phyloP scores from a whole-genome alignment of 2,329 filamentous ascomycete genomes.

The Chalara sp. region DNA sequence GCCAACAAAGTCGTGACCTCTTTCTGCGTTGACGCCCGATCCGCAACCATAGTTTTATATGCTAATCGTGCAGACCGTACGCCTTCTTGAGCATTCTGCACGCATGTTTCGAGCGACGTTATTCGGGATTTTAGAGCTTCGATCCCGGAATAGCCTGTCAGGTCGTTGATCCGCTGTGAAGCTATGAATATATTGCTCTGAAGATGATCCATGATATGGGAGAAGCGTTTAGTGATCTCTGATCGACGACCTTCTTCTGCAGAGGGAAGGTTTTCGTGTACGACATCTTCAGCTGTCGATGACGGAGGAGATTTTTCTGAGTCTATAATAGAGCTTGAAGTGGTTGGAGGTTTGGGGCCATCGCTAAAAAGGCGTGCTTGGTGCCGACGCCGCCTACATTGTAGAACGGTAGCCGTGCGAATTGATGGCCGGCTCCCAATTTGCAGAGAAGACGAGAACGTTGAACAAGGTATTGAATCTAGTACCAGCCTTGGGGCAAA shows the following conservation, averaged over 20 bases:
- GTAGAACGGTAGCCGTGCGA: slow-evolving; percentile 31
- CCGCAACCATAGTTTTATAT: slow-evolving; percentile 78
- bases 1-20: slow-evolving; percentile 93
- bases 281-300: slow-evolving; percentile 7
- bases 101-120: slow-evolving; percentile 53
- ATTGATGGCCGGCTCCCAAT: slow-evolving; percentile 15
- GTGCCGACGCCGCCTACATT: slow-evolving; percentile 31
- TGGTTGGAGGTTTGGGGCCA: slow-evolving; percentile 17
- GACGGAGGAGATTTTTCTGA: background rate
- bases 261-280: slow-evolving; percentile 37
- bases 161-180: slow-evolving; percentile 82
- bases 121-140: slow-evolving; percentile 79
- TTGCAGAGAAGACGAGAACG: slow-evolving; percentile 13
- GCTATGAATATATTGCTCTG: slow-evolving; percentile 80
- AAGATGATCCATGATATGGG: slow-evolving; percentile 77
- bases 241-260: slow-evolving; percentile 37
- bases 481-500: slow-evolving; percentile 23
- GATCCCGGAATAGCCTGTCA: slow-evolving; percentile 91
- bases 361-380: slow-evolving; percentile 27
- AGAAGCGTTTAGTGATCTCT: slow-evolving; percentile 44
- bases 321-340: background rate
- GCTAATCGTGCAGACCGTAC: slow-evolving; percentile 66
- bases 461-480: slow-evolving; percentile 17
- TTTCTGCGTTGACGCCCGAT: slow-evolving; percentile 82
- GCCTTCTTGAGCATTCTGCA: slow-evolving; percentile 51